Base-by-base conservation (phyloP, 495 filamentous ascomycete genomes). In the Aspergillus homomorphus region DNA sequence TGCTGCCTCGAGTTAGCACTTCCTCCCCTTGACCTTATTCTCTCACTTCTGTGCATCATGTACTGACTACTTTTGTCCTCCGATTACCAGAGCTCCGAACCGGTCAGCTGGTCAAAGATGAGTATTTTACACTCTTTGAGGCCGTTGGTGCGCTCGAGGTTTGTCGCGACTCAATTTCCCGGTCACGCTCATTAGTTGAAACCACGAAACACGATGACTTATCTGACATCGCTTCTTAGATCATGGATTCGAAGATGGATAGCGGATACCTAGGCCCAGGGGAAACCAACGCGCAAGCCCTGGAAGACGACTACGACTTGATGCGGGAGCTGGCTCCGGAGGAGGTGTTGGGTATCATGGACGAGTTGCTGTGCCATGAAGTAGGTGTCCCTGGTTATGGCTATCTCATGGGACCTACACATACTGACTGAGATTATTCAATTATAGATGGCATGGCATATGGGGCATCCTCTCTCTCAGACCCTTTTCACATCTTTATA, bases 161-260 rank as follows among this genome's bases (percentile, higher is more conserved):
- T 76, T 63, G 82, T 75, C 56, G 28, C 56, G 50, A 26, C 22
- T 30, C 23, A 51, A 21, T 42, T n/a, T 21, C n/a, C 42, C 33
- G 10, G 33, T 12, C 33, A 7, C 4, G 33, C 33, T 38, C 4
- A 38, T 2, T 14, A 12, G 12, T 38, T 38, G 2, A 5, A 12
- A 38, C 8, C 12, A 5, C 33, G 2, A 14, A 38, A 9, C 12
- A 38, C 33, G 7, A 38, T 10, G 33, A 38, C 33, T 38, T 5
- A 38, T 38, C 4, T 38, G 2, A 5, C 15, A 12, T 9, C 2
- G 33, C 12, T 14, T 2, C 33, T 38, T 62, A 98, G 94, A 93
- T 98, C 58, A 96, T 96, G 92, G 94, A 98, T 67, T 86, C 88
- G 0, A 98, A 97, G 71, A 98, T 98, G 94, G 94, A 98, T 68